Evolutionary conservation across 1,284 basidiomycete species (phyloP), one percentile per base, ranked within the genome.

Genomic region (Gymnopus androsaceus): DNA sequence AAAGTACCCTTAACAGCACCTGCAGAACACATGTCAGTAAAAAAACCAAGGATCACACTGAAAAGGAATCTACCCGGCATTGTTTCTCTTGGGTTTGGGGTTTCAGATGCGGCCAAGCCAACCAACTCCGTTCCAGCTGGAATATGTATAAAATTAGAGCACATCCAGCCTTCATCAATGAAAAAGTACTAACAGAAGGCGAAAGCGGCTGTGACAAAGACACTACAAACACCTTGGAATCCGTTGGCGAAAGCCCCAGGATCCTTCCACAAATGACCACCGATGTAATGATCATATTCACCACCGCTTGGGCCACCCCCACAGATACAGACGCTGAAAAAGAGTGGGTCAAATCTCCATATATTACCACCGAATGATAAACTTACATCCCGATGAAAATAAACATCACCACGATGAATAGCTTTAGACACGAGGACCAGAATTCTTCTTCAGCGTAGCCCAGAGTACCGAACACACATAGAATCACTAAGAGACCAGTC

Each of bases 41-140:
- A 30, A 45, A 27, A 45, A 23, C 12, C 23, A 17, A 25, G 15
- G 4, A 45, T 19, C 15, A 27, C 9, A 3, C 21, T 5, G 14
- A 11, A 38, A 5, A 5, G 5, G 15, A 11, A 38, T 38, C 15
- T 38, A n/a, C n/a, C n/a, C 23, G 87, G 87, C 59, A 90, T 82
- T 25, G 81, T 80, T 60, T 75, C 73, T 60, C 80, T 77, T 4
- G 86, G 85, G 66, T 83, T 80, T 53, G 80, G 75, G 1, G 80
- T 80, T 66, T 84, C 82, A 53, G 75, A 81, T 1, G 84, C 85
- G 33, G 85, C 84, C 51, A 82, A 64, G 72, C 84, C 85, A 34
- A 89, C 81, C 50, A 89, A 81, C 66, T 90, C 87, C 34, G 87
- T 88, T 55, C 87, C 87, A 57, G 75, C 73, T 54, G 38, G 11